Evolutionary conservation across 2,329 filamentous ascomycete genomes (phyloP).

Genomic region (Scedosporium boydii): DNA sequence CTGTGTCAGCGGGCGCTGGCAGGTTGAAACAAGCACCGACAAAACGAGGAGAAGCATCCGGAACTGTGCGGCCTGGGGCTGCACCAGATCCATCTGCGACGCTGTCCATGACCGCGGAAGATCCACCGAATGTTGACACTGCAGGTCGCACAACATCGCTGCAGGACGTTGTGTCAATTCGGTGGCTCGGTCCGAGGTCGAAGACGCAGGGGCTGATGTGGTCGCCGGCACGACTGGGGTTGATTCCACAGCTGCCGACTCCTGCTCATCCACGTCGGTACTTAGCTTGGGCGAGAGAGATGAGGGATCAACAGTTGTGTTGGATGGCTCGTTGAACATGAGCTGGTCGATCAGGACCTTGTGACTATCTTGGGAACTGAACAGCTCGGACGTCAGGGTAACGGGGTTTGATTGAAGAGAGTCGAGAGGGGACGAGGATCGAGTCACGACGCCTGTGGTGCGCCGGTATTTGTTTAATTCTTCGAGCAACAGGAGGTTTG

Average conservation of each 20-base stretch:
- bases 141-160: conserved; percentile 99
- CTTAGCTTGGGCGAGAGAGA: conserved; percentile 45
- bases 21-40: conserved; percentile 59
- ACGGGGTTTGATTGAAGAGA: conserved; percentile 35
- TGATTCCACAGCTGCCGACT: neutral
- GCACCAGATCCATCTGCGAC: neutral
- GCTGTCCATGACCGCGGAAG: conserved; percentile 24
- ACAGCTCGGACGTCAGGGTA: conserved; percentile 50
- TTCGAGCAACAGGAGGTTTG: conserved; percentile 37
- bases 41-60: conserved; percentile 55
- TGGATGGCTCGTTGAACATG: conserved; percentile 19
- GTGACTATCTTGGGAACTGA: conserved; percentile 35
- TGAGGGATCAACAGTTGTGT: conserved; percentile 49
- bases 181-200: conserved; percentile 43
- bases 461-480: conserved; percentile 40
- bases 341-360: conserved; percentile 18
- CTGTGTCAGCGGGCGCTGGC: conserved; percentile 59
- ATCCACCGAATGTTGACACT: conserved; percentile 93
- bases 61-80: conserved; percentile 24
- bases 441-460: conserved; percentile 29
- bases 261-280: conserved; percentile 7
- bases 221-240: conserved; percentile 9
- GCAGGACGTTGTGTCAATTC: conserved; percentile 99
- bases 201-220: conserved; percentile 13
- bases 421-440: conserved; percentile 31